phyloP scores from a whole-genome alignment of 2,329 filamentous ascomycete genomes.

The Botryotinia narcissicola region DNA sequence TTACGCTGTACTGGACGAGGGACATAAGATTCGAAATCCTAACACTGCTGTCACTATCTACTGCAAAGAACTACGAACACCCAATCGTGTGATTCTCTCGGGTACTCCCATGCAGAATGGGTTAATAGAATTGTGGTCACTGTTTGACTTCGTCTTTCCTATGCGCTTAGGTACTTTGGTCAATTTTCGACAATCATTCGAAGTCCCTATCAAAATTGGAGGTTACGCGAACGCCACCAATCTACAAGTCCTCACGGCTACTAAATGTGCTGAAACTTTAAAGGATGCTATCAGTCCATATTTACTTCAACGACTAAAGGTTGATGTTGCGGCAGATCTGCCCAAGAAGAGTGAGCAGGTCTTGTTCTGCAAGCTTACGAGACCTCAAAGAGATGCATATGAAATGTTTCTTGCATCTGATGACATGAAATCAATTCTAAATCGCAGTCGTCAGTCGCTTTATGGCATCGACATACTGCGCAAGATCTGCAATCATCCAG shows the following conservation, averaged over 20 bases:
- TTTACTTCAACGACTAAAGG: constrained; percentile 85
- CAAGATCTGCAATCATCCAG: constrained; percentile 97
- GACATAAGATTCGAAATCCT: constrained; percentile 96
- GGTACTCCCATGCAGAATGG: constrained; percentile 99
- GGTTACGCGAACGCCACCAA: constrained; percentile 96
- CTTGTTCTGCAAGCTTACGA: constrained; percentile 88
- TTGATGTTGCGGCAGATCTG: constrained; percentile 88
- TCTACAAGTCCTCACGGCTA: constrained; percentile 88
- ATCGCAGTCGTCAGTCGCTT: constrained; percentile 71
- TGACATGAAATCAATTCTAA: constrained; percentile 81
- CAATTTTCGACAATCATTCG: constrained; percentile 86
- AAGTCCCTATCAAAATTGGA: constrained; percentile 88
- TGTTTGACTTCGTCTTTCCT: constrained; percentile 97
- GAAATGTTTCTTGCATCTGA: constrained; percentile 76
- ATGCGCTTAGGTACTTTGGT: constrained; percentile 92
- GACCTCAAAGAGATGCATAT: constrained; percentile 75
- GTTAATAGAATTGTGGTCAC: constrained; percentile 87
- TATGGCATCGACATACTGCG: constrained; percentile 89
- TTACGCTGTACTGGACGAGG: constrained; percentile 92
- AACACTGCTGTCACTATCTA: constrained; percentile 93
- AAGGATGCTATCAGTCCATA: constrained; percentile 95
- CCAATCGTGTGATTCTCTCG: constrained; percentile 88
- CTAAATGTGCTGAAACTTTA: constrained; percentile 88
- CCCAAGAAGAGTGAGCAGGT: constrained; percentile 97
- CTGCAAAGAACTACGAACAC: constrained; percentile 88